These are phyloP conservation scores for Cenchrus purpureus DNA, from an alignment of 176 grass and related monocot species.

Conservation along the genomic window DNA sequence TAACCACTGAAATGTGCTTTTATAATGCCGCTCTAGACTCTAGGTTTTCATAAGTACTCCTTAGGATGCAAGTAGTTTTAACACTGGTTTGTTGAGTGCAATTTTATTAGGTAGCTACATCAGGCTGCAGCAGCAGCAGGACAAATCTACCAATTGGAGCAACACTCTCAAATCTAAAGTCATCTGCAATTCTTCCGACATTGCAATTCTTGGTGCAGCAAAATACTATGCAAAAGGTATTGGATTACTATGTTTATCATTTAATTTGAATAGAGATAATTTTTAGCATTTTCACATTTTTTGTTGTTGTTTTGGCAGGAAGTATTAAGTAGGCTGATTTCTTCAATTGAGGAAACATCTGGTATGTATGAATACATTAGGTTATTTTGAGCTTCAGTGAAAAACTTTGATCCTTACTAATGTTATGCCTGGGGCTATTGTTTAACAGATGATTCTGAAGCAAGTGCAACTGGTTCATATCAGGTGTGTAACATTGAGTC, in stretches of 20 bases:
- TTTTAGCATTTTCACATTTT: constrained; percentile 34
- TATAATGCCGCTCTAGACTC: background rate
- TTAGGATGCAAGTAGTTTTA: background rate
- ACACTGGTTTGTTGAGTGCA: constrained; percentile 36
- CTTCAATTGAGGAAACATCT: constrained; percentile 74
- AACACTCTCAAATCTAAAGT: constrained; percentile 35
- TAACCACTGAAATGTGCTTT: background rate
- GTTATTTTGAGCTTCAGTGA: constrained; percentile 29
- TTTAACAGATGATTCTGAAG: constrained; percentile 51
- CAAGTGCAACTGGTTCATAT: constrained; percentile 49
- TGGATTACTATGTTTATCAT: constrained; percentile 2
- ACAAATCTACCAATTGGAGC: constrained; percentile 47
- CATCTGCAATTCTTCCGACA: constrained; percentile 58
- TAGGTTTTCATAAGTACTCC: background rate
- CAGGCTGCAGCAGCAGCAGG: constrained; percentile 36
- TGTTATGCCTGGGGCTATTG: constrained; percentile 43
- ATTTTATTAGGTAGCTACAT: constrained; percentile 57
- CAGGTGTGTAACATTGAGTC: constrained; percentile 54
- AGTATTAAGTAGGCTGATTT: constrained; percentile 82
- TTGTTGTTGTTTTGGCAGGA: constrained; percentile 62
- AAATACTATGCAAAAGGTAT: constrained; percentile 91
- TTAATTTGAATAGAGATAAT: background rate
- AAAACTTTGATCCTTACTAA: constrained; percentile 37
- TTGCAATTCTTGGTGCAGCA: constrained; percentile 93
- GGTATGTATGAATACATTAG: constrained; percentile 48